Evolutionary conservation across 768 basidiomycete genomes (phyloP).

Genomic region (Sarcomyxa edulis): DNA sequence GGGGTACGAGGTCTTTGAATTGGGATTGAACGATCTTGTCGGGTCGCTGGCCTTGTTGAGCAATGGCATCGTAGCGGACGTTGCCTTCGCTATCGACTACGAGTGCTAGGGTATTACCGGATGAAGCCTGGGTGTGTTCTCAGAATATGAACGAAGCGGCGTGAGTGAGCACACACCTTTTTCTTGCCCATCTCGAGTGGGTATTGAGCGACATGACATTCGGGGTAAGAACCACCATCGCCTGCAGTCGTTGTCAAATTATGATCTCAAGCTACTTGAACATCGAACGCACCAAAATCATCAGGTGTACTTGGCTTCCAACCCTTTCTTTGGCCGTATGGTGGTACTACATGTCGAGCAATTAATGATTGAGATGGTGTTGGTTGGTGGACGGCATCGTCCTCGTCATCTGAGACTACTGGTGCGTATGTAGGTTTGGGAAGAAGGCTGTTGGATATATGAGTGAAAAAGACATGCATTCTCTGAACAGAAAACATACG

Average conservation of each 20-base stretch:
- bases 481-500: constrained; percentile 41
- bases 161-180: constrained; percentile 52
- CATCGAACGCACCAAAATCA: constrained; percentile 71
- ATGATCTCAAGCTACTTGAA: constrained; percentile 5
- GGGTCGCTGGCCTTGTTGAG: constrained; percentile 86
- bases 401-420: constrained; percentile 55
- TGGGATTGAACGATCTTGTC: constrained; percentile 90
- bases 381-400: constrained; percentile 32
- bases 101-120: constrained; percentile 92
- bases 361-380: constrained; percentile 36
- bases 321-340: constrained; percentile 78
- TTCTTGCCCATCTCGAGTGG: constrained; percentile 93
- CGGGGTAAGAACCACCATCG: constrained; percentile 85
- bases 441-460: constrained; percentile 57
- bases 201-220: constrained; percentile 97
- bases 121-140: constrained; percentile 53
- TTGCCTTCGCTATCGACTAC: constrained; percentile 97
- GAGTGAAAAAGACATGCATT: constrained; percentile 6
- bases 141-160: background rate
- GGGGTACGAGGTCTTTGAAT: constrained; percentile 96
- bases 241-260: constrained; percentile 30
- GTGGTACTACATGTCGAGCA: constrained; percentile 56
- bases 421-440: constrained; percentile 60
- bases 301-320: constrained; percentile 84
- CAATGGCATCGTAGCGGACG: constrained; percentile 96